phyloP scores from a whole-genome alignment of 2,329 filamentous ascomycete species.

The Ophiostoma quercus region DNA sequence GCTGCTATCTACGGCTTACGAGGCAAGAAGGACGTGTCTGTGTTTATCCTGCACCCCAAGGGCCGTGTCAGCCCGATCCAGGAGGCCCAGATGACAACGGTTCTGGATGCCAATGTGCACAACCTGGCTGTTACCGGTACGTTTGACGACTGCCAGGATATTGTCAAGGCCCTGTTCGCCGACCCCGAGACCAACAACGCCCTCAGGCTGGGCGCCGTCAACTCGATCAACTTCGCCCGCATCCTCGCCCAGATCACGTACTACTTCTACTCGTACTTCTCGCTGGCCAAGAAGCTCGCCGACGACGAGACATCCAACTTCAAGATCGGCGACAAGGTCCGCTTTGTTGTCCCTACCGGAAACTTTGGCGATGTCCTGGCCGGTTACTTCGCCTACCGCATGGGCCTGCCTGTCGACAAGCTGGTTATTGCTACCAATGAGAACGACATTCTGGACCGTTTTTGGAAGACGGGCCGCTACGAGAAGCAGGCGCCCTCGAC shows the following conservation, averaged over 20 bases:
- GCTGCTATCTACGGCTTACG: conserved; percentile 92
- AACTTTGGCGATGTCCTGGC: conserved; percentile 93
- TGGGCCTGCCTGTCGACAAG: conserved; percentile 68
- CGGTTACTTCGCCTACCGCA: conserved; percentile 71
- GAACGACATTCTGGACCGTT: conserved; percentile 93
- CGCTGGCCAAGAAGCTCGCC: conserved; percentile 58
- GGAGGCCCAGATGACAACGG: conserved; percentile 95
- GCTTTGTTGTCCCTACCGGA: conserved; percentile 87
- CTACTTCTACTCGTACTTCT: conserved; percentile 94
- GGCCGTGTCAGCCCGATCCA: conserved; percentile 88
- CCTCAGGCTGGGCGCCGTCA: conserved; percentile 84
- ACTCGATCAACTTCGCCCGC: conserved; percentile 93
- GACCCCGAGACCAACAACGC: conserved; percentile 77
- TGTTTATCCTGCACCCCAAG: conserved; percentile 91
- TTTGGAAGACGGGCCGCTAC: conserved; percentile 86
- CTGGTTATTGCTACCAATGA: conserved; percentile 88
- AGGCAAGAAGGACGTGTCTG: conserved; percentile 93
- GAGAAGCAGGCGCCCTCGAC: conserved; percentile 63
- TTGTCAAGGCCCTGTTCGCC: conserved; percentile 86
- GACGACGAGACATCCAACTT: conserved; percentile 38
- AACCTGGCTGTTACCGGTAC: conserved; percentile 85
- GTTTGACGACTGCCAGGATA: conserved; percentile 97
- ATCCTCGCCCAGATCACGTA: conserved; percentile 96
- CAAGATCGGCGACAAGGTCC: conserved; percentile 61
- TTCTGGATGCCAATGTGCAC: conserved; percentile 85